Percentiles rank a stretch among this genome's conserved stretches.
Evolutionary conservation across 2,329 filamentous ascomycete species (phyloP).

Genomic region (Paramyrothecium roridum): DNA sequence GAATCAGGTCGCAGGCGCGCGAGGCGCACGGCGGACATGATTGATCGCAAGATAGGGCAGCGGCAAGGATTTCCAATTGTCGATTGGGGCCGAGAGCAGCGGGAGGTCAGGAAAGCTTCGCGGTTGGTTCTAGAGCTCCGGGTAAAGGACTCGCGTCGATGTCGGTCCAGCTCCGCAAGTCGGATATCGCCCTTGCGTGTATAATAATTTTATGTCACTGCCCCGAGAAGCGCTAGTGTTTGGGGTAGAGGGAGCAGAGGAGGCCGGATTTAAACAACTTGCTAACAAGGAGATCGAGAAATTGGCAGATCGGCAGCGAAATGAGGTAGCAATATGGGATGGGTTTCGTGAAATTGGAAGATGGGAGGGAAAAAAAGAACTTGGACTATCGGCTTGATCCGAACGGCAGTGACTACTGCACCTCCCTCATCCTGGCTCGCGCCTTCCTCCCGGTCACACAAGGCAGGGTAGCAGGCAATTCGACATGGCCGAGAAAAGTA

Average conservation of each 20-base stretch:
- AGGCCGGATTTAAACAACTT: neutral
- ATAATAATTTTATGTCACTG: neutral
- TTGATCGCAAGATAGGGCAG: neutral
- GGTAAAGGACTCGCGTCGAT: neutral
- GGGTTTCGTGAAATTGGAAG: slow-evolving; percentile 1
- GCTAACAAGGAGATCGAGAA: slow-evolving; percentile 7
- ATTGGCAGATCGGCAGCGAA: neutral
- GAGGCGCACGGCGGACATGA: slow-evolving; percentile 20
- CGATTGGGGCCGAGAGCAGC: no score
- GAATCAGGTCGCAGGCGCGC: slow-evolving; percentile 12
- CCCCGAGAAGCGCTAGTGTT: neutral
- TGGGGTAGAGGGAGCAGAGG: slow-evolving; percentile 8
- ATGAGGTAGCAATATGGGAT: slow-evolving; percentile 11
- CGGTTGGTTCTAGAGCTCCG: neutral
- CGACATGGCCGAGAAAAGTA: no score
- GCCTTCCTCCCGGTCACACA: no score
- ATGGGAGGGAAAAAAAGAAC: slow-evolving; percentile 4
- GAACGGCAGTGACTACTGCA: neutral
- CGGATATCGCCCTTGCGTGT: neutral
- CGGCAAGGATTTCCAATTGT: no score
- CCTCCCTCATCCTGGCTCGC: no score
- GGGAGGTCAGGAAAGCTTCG: no score
- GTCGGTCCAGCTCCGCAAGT: neutral
- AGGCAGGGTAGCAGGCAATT: no score
- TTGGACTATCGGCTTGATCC: neutral